Evolutionary conservation across 805 yeast species (phyloP).

Genomic region (Cyberlindnera mycetangii): DNA sequence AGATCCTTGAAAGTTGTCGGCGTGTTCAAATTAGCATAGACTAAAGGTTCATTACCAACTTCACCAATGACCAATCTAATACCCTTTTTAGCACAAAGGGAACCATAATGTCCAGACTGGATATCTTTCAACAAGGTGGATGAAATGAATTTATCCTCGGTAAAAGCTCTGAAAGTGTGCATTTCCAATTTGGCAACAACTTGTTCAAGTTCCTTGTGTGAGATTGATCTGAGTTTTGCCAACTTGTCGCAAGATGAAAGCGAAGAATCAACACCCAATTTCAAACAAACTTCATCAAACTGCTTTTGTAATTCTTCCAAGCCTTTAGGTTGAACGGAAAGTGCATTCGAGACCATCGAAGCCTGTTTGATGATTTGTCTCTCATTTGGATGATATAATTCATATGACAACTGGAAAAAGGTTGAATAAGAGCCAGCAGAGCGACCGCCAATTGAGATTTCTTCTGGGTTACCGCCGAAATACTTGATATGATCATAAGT

Average conservation of each 20-base stretch:
- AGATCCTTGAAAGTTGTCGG: constrained; percentile 35
- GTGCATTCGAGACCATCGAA: constrained; percentile 34
- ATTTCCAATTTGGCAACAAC: constrained; percentile 18
- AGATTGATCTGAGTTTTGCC: constrained; percentile 23
- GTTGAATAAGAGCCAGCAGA: constrained; percentile 48
- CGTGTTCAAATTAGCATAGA: constrained; percentile 32
- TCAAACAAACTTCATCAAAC: constrained; percentile 32
- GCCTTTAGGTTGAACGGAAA: constrained; percentile 38
- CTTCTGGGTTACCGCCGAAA: constrained; percentile 46
- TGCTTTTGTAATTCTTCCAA: constrained; percentile 30
- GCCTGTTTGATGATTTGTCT: constrained; percentile 38
- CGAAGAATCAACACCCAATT: constrained; percentile 24
- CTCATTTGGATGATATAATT: constrained; percentile 38
- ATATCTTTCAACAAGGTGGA: constrained; percentile 32
- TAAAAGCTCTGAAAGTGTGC: constrained; percentile 39
- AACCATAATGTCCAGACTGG: constrained; percentile 29
- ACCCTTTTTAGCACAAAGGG: constrained; percentile 21
- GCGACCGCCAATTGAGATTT: constrained; percentile 44
- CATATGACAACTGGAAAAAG: constrained; percentile 40
- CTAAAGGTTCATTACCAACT: constrained; percentile 32
- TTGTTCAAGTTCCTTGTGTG: constrained; percentile 9
- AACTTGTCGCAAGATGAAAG: constrained; percentile 12
- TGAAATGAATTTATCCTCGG: constrained; percentile 37
- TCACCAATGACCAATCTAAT: constrained; percentile 33
- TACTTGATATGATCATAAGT: constrained; percentile 37